Evolutionary conservation across 331 rosid species (phyloP).

Genomic region (Saraca asoca): DNA sequence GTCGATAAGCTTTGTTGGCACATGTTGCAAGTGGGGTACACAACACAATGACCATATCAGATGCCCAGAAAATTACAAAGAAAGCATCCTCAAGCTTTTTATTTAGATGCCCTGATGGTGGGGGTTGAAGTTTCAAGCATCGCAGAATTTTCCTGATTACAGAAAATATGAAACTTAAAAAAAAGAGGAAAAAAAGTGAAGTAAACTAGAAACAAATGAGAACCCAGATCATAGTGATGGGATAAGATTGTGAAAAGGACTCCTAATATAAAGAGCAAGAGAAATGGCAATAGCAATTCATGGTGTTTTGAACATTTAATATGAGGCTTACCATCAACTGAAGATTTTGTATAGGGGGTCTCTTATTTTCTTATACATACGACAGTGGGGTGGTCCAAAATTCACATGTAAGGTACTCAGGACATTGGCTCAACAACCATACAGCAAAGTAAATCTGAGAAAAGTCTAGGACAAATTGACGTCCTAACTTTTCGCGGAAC

Average conservation of each 20-base stretch:
- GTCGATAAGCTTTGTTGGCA: too few species aligned
- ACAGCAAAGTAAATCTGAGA: too few species aligned
- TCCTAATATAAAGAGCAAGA: background rate
- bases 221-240: background rate
- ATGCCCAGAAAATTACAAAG: too few species aligned
- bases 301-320: background rate
- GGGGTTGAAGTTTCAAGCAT: background rate
- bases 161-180: background rate
- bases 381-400: background rate
- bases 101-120: background rate
- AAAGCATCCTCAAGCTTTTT: too few species aligned
- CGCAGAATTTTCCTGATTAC: background rate
- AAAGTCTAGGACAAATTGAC: too few species aligned
- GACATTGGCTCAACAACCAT: too few species aligned
- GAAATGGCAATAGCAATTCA: conserved; percentile 16
- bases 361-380: background rate
- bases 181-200: background rate
- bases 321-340: background rate
- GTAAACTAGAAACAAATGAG: background rate
- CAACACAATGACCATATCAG: too few species aligned
- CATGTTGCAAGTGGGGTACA: too few species aligned
- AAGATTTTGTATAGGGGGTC: background rate
- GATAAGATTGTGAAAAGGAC: conserved; percentile 27
- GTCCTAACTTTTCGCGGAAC: too few species aligned
- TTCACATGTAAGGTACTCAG: background rate